A percentile compares a stretch with the other conserved stretches of the same genome.
Evolutionary conservation across 1,284 basidiomycete species (phyloP).

Genomic region (Rhodotorula sp.): DNA sequence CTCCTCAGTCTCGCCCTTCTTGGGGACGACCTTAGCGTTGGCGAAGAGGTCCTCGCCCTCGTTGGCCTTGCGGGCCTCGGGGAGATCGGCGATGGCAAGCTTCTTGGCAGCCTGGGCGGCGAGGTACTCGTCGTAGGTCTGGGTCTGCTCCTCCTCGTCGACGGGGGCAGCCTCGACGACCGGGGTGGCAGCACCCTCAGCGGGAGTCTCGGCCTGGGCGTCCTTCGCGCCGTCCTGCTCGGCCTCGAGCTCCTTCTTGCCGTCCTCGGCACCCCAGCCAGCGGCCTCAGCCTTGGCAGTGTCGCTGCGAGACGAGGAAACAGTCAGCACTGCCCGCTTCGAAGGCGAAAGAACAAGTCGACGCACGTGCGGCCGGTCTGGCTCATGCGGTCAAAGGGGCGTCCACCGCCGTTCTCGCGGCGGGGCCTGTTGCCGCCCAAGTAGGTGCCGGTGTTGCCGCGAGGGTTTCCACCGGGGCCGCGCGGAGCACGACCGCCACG

Average conservation of each 20-base stretch:
- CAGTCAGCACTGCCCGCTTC: neutral
- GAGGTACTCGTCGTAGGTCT: constrained; percentile 47
- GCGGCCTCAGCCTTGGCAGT: constrained; percentile 38
- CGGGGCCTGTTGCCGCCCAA: constrained; percentile 40
- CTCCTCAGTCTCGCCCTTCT: constrained; percentile 35
- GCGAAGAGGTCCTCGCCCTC: constrained; percentile 40
- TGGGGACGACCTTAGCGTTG: constrained; percentile 25
- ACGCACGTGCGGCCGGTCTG: constrained; percentile 39
- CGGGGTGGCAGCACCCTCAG: constrained; percentile 37
- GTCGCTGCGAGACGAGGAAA: constrained; percentile 19
- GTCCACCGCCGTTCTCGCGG: constrained; percentile 41
- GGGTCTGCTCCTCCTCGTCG: constrained; percentile 45
- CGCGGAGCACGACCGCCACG: constrained; percentile 25
- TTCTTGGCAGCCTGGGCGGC: constrained; percentile 39
- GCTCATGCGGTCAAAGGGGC: constrained; percentile 40
- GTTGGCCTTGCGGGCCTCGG: constrained; percentile 43
- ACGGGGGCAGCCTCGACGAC: constrained; percentile 38
- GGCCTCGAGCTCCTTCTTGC: constrained; percentile 41
- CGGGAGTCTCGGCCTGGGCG: constrained; percentile 36
- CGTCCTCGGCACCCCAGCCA: constrained; percentile 41
- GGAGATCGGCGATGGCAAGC: constrained; percentile 31
- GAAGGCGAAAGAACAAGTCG: neutral
- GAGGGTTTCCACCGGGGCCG: constrained; percentile 34
- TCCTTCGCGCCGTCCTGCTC: constrained; percentile 35
- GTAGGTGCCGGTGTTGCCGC: constrained; percentile 41